These are phyloP conservation scores for Sophora flavescens DNA, from an alignment of 306 rosid species.

Conservation along the genomic window DNA sequence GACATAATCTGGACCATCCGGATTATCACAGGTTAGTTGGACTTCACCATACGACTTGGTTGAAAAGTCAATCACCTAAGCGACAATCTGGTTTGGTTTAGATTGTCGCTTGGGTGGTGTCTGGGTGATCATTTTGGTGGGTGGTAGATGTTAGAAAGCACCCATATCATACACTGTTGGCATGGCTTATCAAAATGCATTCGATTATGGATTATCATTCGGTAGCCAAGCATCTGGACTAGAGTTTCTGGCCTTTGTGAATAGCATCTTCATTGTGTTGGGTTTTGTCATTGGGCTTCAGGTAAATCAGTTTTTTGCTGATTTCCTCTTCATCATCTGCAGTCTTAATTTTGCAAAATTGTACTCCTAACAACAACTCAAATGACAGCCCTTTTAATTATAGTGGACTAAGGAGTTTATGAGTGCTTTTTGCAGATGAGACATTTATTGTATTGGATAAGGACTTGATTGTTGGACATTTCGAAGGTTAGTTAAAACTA, in stretches of 20 bases:
- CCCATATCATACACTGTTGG: constrained; percentile 61
- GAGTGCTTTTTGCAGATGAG: constrained; percentile 63
- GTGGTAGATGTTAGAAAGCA: no score
- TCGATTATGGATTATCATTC: constrained; percentile 54
- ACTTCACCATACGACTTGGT: no score
- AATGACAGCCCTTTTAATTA: constrained; percentile 1
- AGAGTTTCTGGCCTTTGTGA: constrained; percentile 58
- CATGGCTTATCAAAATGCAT: constrained; percentile 68
- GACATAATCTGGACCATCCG: no score
- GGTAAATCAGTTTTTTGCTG: constrained; percentile 56
- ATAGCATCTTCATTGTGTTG: constrained; percentile 61
- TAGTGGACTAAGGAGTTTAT: constrained; percentile 23
- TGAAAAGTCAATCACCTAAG: no score
- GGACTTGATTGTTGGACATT: constrained; percentile 63
- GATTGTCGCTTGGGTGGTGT: no score
- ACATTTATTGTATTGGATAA: constrained; percentile 85
- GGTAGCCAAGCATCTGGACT: constrained; percentile 55
- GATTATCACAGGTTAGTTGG: no score
- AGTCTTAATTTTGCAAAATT: constrained; percentile 7
- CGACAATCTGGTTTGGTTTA: no score
- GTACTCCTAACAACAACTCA: background rate
- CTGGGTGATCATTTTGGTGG: no score
- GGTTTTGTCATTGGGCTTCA: constrained; percentile 78
- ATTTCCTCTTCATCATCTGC: constrained; percentile 25
- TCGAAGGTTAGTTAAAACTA: no score